These are phyloP conservation scores for Blastomyces parvus DNA, from an alignment of 2,329 filamentous ascomycete species.

Conservation along the genomic window DNA sequence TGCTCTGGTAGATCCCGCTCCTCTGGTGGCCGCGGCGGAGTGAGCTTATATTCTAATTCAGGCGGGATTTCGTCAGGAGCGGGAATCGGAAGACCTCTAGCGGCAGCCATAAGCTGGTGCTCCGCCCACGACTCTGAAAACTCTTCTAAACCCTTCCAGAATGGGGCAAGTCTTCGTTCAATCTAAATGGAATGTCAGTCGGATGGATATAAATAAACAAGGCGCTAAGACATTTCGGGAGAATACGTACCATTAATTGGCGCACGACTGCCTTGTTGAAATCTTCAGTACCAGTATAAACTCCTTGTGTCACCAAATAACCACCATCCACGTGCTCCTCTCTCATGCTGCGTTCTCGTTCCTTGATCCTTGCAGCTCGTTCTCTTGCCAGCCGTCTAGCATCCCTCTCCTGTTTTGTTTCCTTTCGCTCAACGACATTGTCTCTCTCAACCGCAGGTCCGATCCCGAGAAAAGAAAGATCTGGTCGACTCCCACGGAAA, in stretches of 20 bases:
- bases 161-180: constrained; percentile 82
- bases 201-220: neutral
- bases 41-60: constrained; percentile 50
- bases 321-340: constrained; percentile 94
- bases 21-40: constrained; percentile 39
- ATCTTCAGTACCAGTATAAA: constrained; percentile 86
- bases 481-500: constrained; percentile 45
- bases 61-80: constrained; percentile 72
- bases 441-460: constrained; percentile 41
- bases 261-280: constrained; percentile 83
- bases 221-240: neutral
- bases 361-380: constrained; percentile 62
- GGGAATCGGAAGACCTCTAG: constrained; percentile 72
- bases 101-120: constrained; percentile 86
- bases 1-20: constrained; percentile 45
- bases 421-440: constrained; percentile 56
- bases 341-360: constrained; percentile 79
- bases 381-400: constrained; percentile 77
- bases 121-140: constrained; percentile 85
- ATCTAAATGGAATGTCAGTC: constrained; percentile 53
- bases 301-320: constrained; percentile 85
- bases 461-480: constrained; percentile 52
- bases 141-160: constrained; percentile 89
- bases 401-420: constrained; percentile 87
- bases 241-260: constrained; percentile 66